phyloP scores from a whole-genome alignment of 345 rosid genomes.

The Noccaea caerulescens region DNA sequence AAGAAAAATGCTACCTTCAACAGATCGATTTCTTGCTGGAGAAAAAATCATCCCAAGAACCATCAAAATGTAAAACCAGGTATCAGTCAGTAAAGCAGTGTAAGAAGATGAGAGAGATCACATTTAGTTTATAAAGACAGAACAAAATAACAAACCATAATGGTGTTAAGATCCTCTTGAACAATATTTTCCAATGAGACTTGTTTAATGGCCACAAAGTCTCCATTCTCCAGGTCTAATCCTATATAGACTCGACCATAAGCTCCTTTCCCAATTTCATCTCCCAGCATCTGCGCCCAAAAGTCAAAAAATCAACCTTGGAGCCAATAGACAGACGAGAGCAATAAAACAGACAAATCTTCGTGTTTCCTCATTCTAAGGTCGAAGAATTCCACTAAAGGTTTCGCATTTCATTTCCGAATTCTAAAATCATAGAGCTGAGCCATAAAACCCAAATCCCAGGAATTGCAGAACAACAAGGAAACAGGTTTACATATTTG shows the following conservation, averaged over 20 bases:
- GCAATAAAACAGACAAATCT: not conserved
- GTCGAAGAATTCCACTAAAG: not conserved
- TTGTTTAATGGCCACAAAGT: slow-evolving; percentile 96
- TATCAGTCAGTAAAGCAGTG: slow-evolving; percentile 45
- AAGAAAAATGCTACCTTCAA: slow-evolving; percentile 67
- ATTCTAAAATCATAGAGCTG: not conserved
- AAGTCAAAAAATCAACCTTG: not conserved
- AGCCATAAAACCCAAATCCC: slow-evolving; percentile 5
- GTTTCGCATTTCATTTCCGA: slow-evolving; percentile 6
- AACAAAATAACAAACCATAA: slow-evolving; percentile 63
- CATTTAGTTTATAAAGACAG: not conserved
- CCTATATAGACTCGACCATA: slow-evolving; percentile 98
- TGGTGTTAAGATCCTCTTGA: slow-evolving; percentile 97
- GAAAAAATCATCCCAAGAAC: slow-evolving; percentile 38
- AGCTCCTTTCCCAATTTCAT: slow-evolving; percentile 99
- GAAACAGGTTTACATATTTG: slow-evolving; percentile 66
- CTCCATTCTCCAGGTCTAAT: slow-evolving; percentile 96
- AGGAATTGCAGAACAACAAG: not conserved
- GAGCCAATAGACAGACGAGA: slow-evolving; percentile 10
- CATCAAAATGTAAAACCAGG: slow-evolving; percentile 41
- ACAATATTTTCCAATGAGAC: slow-evolving; percentile 96
- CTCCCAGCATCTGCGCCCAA: slow-evolving; percentile 85
- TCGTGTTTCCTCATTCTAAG: not conserved
- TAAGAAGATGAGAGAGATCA: slow-evolving; percentile 17
- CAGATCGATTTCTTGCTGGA: slow-evolving; percentile 98